Evolutionary conservation across 2,329 filamentous ascomycete genomes (phyloP), one percentile per base, ranked within the genome.

Genomic region (Fusarium vanettenii): DNA sequence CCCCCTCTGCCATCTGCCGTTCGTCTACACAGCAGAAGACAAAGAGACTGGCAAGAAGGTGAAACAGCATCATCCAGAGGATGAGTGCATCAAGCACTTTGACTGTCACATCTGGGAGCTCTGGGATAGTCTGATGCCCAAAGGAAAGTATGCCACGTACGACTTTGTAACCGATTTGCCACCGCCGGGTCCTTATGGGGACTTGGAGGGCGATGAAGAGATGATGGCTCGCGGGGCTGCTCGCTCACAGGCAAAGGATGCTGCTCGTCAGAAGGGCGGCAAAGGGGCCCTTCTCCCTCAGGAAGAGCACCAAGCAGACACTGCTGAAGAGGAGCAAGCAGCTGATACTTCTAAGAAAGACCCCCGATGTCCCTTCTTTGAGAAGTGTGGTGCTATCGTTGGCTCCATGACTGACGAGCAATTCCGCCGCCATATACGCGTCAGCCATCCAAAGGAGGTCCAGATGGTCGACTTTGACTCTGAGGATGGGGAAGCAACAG

Each of bases 61-160:
- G 5, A 5, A 25, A 8, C 10, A n/a, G 5, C 7, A 14, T 2
- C 27, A 45, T 3, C 48, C 64, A 4, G 13, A 27, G 0, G 25
- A 64, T 0, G 71, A 76, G 5, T 70, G 74, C n/a, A 63, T 69
- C 48, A 64, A 67, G 48, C 77, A 79, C 48, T 35, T 77, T 18
- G 77, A 79, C 29, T 79, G 75, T 4, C 77, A 79, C 50, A 29
- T 73, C 39, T 67, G 77, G 13, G 4, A 48, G 1, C 77, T 79
- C 8, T 79, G 76, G 76, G 66, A 67, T 22, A 8, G n/a, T 1
- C 5, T 76, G 16, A 27, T 48, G n/a, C 64, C 66, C 18, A 22
- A 57, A 13, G 22, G n/a, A 11, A 43, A 16, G 13, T 29, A 16
- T 22, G 11, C 18, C n/a, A 20, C 11, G 14, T 18, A 8, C 13